phyloP scores from a whole-genome alignment of 345 rosid genomes.

The Hevea brasiliensis region DNA sequence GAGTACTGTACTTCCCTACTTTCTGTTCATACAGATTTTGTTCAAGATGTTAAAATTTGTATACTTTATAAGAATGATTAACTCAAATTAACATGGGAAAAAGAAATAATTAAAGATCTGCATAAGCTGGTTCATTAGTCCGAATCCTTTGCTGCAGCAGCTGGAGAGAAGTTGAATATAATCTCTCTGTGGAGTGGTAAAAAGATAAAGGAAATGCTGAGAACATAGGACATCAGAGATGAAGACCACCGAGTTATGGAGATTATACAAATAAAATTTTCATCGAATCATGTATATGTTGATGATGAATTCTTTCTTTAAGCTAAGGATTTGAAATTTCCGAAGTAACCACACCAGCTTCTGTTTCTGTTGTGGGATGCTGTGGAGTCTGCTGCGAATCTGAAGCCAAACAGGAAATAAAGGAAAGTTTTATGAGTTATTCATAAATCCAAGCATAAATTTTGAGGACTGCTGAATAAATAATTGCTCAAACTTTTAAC shows the following conservation, averaged over 20 bases:
- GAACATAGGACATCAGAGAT: not conserved
- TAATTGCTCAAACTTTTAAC: too few relatives aligned
- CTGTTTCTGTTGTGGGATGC: conserved; percentile 45
- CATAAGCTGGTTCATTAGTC: conserved; percentile 30
- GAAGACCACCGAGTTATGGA: too few relatives aligned
- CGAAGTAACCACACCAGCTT: conserved; percentile 33
- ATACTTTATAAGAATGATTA: too few relatives aligned
- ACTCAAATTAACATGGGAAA: too few relatives aligned
- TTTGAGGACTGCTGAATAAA: too few relatives aligned
- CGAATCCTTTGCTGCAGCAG: not conserved
- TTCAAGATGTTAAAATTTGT: too few relatives aligned
- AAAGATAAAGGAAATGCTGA: too few relatives aligned
- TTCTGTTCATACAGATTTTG: too few relatives aligned
- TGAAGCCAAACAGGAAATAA: conserved; percentile 19
- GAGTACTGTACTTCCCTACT: too few relatives aligned
- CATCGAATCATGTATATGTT: not conserved
- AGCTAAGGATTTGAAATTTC: conserved; percentile 42
- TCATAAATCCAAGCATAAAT: too few relatives aligned
- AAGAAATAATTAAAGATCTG: not conserved
- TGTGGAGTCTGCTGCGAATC: conserved; percentile 54
- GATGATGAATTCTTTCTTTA: conserved; percentile 22
- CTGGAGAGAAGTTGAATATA: too few relatives aligned
- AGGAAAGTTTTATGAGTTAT: too few relatives aligned
- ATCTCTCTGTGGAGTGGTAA: not conserved
- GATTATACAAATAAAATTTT: conserved; percentile 25